Percentiles rank a stretch among this genome's conserved stretches.
Evolutionary conservation across 805 yeast species (phyloP).

Genomic region (Kluyveromyces starmeri): DNA sequence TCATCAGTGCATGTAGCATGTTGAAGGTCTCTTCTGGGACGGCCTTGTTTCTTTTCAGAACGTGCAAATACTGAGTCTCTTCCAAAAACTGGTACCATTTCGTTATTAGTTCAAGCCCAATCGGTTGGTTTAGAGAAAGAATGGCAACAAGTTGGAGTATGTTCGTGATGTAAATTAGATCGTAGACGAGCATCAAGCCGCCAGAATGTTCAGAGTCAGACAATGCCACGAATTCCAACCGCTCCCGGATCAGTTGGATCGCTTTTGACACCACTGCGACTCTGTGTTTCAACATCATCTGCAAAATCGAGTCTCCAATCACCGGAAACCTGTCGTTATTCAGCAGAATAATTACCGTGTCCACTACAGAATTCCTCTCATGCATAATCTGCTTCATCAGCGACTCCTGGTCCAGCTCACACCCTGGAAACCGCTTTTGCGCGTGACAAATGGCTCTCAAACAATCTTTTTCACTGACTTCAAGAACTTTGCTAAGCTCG

Average conservation of each 20-base stretch:
- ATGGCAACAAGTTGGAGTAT: slow-evolving; percentile 31
- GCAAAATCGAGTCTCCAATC: slow-evolving; percentile 17
- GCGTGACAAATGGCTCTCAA: slow-evolving; percentile 40
- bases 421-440: slow-evolving; percentile 31
- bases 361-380: slow-evolving; percentile 45
- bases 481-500: slow-evolving; percentile 32
- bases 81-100: slow-evolving; percentile 52
- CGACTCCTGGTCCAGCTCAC: slow-evolving; percentile 17
- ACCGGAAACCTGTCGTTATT: slow-evolving; percentile 18
- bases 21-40: slow-evolving; percentile 13
- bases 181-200: slow-evolving; percentile 21
- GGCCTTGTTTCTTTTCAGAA: slow-evolving; percentile 2
- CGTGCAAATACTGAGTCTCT: slow-evolving; percentile 23
- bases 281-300: slow-evolving; percentile 14
- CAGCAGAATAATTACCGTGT: slow-evolving; percentile 29
- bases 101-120: slow-evolving; percentile 24
- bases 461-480: slow-evolving; percentile 37
- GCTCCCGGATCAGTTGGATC: slow-evolving; percentile 12
- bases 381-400: slow-evolving; percentile 34
- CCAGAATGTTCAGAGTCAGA: slow-evolving; percentile 8
- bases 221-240: slow-evolving; percentile 1
- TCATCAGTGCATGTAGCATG: slow-evolving; percentile 37
- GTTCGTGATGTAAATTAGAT: slow-evolving; percentile 30
- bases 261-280: slow-evolving; percentile 17
- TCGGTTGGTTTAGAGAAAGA: slow-evolving; percentile 32